A percentile compares a stretch with the other conserved stretches of the same genome.
These are phyloP conservation scores for Camelina sativa DNA, from an alignment of 345 rosid species.

Conservation along the genomic window DNA sequence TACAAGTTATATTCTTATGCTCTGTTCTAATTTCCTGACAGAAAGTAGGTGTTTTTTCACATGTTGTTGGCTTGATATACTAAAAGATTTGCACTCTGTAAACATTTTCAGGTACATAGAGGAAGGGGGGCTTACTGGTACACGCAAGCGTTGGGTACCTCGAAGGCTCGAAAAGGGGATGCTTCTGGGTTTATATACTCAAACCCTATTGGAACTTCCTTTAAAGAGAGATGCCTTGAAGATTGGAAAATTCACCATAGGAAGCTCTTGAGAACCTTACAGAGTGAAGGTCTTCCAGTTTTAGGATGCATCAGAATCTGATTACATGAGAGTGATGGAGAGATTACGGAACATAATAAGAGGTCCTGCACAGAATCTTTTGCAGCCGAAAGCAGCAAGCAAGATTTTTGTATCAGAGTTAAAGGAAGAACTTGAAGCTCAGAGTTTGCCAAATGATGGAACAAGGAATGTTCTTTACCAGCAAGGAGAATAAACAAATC, in stretches of 20 bases:
- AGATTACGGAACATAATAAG: conserved; percentile 71
- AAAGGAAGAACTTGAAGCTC: conserved; percentile 96
- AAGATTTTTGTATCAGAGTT: conserved; percentile 93
- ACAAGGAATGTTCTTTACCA: conserved; percentile 95
- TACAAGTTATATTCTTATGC: conserved; percentile 7
- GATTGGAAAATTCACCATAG: conserved; percentile 75
- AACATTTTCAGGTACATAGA: conserved; percentile 63
- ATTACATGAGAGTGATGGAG: conserved; percentile 76
- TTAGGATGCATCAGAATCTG: conserved; percentile 83
- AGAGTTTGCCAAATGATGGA: conserved; percentile 93
- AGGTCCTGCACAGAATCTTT: conserved; percentile 80
- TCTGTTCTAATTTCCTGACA: conserved; percentile 26
- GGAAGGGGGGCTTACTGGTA: too few species aligned
- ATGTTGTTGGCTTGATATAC: conserved; percentile 9
- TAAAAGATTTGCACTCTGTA: conserved; percentile 25
- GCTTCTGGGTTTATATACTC: conserved; percentile 80
- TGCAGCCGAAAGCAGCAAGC: conserved; percentile 98
- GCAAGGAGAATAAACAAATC: conserved; percentile 98
- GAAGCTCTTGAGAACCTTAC: conserved; percentile 74
- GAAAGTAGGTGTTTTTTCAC: not conserved
- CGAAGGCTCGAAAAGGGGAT: too few species aligned
- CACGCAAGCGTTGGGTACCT: too few species aligned
- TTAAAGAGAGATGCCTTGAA: conserved; percentile 87
- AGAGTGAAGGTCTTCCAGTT: conserved; percentile 73
- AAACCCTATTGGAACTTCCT: conserved; percentile 88